phyloP scores from a whole-genome alignment of 352 stramenopile genomes.

The Phytopythium montanum region DNA sequence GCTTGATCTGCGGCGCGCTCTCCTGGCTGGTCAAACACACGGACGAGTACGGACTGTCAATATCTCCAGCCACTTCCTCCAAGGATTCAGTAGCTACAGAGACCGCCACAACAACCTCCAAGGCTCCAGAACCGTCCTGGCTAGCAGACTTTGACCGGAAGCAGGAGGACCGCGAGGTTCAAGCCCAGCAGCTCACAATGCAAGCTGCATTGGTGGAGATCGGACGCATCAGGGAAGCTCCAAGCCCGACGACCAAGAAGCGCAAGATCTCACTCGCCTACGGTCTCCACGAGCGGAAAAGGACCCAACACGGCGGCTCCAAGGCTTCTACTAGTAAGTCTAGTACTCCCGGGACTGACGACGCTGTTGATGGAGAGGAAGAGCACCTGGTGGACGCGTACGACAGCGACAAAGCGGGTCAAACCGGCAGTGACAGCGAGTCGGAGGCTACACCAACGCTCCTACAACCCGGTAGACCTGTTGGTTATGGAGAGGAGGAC shows the following conservation, averaged over 20 bases:
- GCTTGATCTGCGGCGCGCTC: slow-evolving; percentile 86
- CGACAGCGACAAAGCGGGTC: slow-evolving; percentile 47
- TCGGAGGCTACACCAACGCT: neutral
- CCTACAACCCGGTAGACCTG: neutral
- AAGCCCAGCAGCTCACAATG: slow-evolving; percentile 38
- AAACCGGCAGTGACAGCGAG: slow-evolving; percentile 35
- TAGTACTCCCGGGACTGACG: neutral
- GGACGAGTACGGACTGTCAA: slow-evolving; percentile 65
- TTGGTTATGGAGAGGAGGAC: slow-evolving; percentile 10
- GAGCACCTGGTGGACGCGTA: slow-evolving; percentile 75
- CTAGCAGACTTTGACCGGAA: slow-evolving; percentile 54
- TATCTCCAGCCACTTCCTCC: slow-evolving; percentile 2
- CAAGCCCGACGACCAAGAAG: slow-evolving; percentile 45
- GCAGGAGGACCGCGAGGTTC: slow-evolving; percentile 32
- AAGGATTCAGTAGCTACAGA: no score
- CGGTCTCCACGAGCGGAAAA: slow-evolving; percentile 58
- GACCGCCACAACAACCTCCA: neutral
- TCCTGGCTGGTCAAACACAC: slow-evolving; percentile 80
- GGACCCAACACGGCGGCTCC: slow-evolving; percentile 9
- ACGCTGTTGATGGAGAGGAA: slow-evolving; percentile 28
- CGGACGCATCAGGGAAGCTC: slow-evolving; percentile 45
- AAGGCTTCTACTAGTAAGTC: neutral
- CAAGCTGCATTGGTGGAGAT: slow-evolving; percentile 54
- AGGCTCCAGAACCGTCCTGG: slow-evolving; percentile 46
- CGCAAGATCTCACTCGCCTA: slow-evolving; percentile 65